A percentile compares a stretch with the other conserved stretches of the same genome.
Evolutionary conservation across 2,329 filamentous ascomycete genomes (phyloP).

Genomic region (Aspergillus calidoustus): DNA sequence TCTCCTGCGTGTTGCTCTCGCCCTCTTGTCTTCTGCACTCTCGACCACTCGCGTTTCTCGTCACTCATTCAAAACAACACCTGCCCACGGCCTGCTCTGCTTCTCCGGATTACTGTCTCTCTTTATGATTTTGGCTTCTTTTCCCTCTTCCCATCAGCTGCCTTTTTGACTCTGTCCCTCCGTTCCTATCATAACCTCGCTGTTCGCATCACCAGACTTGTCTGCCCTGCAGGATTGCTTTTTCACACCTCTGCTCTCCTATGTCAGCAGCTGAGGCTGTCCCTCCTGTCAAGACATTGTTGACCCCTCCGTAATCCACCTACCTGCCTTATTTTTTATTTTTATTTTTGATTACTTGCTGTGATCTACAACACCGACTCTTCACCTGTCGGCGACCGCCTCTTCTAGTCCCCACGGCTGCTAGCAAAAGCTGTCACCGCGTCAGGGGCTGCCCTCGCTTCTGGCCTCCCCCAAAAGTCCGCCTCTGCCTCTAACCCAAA

Average conservation of each 20-base stretch:
- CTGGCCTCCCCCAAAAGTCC: conserved; percentile 14
- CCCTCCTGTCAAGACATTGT: conserved; percentile 16
- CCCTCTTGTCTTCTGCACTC: conserved; percentile 10
- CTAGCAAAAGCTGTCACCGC: conserved; percentile 41
- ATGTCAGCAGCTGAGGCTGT: conserved; percentile 21
- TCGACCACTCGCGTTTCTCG: conserved; percentile 25
- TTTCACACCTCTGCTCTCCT: conserved; percentile 13
- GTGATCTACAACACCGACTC: conserved; percentile 29
- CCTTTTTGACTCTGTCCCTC: not conserved
- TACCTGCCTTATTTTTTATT: conserved; percentile 22
- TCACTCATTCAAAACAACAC: conserved; percentile 21
- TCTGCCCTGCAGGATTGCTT: conserved; percentile 6
- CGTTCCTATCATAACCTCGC: not conserved
- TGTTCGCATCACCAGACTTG: not conserved
- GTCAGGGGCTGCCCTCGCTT: conserved; percentile 39
- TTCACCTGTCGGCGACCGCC: conserved; percentile 31
- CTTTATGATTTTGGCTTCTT: conserved; percentile 13
- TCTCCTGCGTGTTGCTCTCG: conserved; percentile 12
- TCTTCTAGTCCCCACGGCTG: conserved; percentile 33
- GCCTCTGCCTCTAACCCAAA: conserved; percentile 20
- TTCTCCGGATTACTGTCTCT: conserved; percentile 18
- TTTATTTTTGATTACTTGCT: conserved; percentile 22
- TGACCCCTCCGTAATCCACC: conserved; percentile 28
- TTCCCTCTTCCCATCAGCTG: not conserved
- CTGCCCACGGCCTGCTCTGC: not conserved